These are phyloP conservation scores for Rhizophagus sp. DNA, from an alignment of 192 early-diverging fungal species.

Conservation along the genomic window DNA sequence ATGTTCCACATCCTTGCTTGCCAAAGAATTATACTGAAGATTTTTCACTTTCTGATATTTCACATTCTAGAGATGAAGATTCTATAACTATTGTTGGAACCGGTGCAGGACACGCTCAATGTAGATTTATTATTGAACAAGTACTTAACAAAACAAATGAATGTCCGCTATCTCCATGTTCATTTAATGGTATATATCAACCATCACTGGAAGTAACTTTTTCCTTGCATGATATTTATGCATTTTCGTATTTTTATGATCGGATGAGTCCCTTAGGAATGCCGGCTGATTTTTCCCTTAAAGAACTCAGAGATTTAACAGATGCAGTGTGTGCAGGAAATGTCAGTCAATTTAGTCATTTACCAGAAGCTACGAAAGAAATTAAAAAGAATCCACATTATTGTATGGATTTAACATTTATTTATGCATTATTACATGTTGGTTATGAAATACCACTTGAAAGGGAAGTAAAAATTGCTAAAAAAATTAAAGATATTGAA, in stretches of 20 bases:
- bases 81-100: constrained; percentile 55
- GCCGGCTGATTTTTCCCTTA: constrained; percentile 70
- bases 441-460: constrained; percentile 81
- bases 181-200: constrained; percentile 92
- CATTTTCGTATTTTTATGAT: constrained; percentile 98
- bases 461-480: constrained; percentile 74
- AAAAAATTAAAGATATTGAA: constrained; percentile 91
- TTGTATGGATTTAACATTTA: constrained; percentile 91
- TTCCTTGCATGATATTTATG: constrained; percentile 75
- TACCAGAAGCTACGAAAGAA: constrained; percentile 54
- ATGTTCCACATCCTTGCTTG: constrained; percentile 66
- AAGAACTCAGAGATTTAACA: constrained; percentile 66
- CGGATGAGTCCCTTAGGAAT: constrained; percentile 72
- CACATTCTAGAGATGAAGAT: background rate
- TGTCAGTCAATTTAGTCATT: constrained; percentile 47
- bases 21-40: constrained; percentile 60
- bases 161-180: constrained; percentile 68
- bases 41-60: constrained; percentile 33
- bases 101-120: constrained; percentile 54
- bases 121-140: constrained; percentile 53
- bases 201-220: constrained; percentile 74
- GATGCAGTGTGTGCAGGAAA: constrained; percentile 67
- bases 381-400: constrained; percentile 62
- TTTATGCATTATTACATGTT: constrained; percentile 76
- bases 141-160: constrained; percentile 78